phyloP scores from a whole-genome alignment of 352 stramenopile species.

The Pythium utonaiense region DNA sequence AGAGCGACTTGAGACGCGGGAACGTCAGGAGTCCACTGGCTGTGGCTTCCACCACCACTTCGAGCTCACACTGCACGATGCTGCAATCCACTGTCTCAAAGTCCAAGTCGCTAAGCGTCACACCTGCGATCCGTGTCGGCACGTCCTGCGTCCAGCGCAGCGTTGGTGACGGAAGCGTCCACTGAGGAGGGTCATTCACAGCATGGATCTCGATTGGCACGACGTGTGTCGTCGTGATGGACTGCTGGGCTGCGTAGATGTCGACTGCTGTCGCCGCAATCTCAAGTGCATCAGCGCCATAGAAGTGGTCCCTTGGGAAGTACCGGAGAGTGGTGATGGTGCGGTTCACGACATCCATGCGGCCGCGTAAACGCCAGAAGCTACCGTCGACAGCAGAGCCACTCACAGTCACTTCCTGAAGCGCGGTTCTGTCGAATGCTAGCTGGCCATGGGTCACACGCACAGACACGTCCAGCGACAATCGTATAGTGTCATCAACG shows the following conservation, averaged over 20 bases:
- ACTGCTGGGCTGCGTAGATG: conserved; percentile 37
- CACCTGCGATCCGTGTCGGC: conserved; percentile 29
- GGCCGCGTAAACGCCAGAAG: conserved; percentile 11
- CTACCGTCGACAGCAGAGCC: conserved; percentile 10
- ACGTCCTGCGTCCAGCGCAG: conserved; percentile 6
- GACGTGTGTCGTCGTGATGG: conserved; percentile 19
- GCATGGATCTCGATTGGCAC: conserved; percentile 39
- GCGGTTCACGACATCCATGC: conserved; percentile 32
- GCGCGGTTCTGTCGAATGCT: neutral
- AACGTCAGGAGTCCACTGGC: conserved; percentile 27
- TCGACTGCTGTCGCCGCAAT: conserved; percentile 42
- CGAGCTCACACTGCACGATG: conserved; percentile 35
- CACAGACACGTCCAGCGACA: conserved; percentile 31
- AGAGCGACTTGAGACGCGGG: conserved; percentile 13
- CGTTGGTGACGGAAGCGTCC: conserved; percentile 29
- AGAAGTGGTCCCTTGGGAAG: conserved; percentile 34
- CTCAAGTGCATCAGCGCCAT: conserved; percentile 40
- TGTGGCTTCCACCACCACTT: conserved; percentile 49
- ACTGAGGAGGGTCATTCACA: conserved; percentile 59
- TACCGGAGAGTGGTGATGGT: conserved; percentile 39
- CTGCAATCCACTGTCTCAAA: conserved; percentile 19
- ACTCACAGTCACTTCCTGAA: conserved; percentile 5
- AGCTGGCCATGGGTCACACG: conserved; percentile 28
- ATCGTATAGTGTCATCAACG: conserved; percentile 37
- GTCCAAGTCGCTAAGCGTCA: conserved; percentile 53